Evolutionary conservation across 2,329 filamentous ascomycete species (phyloP).

Genomic region (Pseudogymnoascus sp.): DNA sequence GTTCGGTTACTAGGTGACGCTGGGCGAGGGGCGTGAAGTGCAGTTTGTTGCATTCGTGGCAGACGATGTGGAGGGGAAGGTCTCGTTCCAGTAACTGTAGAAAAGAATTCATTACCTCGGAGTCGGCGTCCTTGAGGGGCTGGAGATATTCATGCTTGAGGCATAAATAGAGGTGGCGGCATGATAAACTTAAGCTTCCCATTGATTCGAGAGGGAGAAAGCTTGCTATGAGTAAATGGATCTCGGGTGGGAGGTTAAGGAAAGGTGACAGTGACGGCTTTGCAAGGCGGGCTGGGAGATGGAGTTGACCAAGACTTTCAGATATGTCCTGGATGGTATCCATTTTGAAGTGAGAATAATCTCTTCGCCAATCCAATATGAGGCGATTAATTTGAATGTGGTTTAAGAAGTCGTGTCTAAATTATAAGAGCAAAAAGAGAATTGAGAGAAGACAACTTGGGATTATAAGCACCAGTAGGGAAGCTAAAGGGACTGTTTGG

Average conservation of each 20-base stretch:
- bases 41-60: conserved; percentile 13
- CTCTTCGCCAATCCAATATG: no score
- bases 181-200: conserved; percentile 11
- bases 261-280: conserved; percentile 6
- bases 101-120: conserved; percentile 5
- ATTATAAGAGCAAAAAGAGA: not conserved
- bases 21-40: conserved; percentile 12
- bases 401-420: not conserved
- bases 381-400: no score
- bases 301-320: not conserved
- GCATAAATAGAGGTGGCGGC: conserved; percentile 2
- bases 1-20: not conserved
- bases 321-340: not conserved
- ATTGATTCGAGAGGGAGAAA: conserved; percentile 12
- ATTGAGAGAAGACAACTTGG: not conserved
- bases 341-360: not conserved
- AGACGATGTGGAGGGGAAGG: conserved; percentile 12
- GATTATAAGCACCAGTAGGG: not conserved
- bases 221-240: conserved; percentile 13
- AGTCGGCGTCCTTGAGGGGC: conserved; percentile 13
- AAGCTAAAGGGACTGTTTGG: not conserved
- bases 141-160: conserved; percentile 10
- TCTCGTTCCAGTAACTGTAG: conserved; percentile 14
- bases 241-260: conserved; percentile 14
- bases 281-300: not conserved